These are phyloP conservation scores for Pythium graminicola DNA, from an alignment of 352 stramenopile genomes.

Conservation along the genomic window DNA sequence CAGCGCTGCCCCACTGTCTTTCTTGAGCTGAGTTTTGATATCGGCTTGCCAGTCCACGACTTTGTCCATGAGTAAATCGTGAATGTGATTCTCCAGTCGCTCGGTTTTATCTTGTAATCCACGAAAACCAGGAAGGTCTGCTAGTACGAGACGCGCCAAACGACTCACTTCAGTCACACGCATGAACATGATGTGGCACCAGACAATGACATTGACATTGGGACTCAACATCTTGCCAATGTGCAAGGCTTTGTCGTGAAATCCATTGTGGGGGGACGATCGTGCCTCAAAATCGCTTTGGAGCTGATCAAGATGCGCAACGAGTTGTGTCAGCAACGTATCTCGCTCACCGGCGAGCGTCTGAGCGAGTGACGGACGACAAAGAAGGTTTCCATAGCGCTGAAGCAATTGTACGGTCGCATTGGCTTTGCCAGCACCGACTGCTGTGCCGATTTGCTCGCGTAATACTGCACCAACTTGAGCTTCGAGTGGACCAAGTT, in stretches of 20 bases:
- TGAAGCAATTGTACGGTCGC: conserved; percentile 75
- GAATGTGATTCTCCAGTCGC: conserved; percentile 41
- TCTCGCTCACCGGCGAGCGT: conserved; percentile 81
- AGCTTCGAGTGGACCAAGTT: conserved; percentile 73
- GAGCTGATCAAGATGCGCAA: conserved; percentile 82
- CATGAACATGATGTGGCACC: conserved; percentile 63
- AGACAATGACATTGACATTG: conserved; percentile 81
- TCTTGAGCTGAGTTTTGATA: conserved; percentile 58
- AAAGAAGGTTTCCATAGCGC: conserved; percentile 80
- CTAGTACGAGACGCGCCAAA: conserved; percentile 47
- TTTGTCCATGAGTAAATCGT: conserved; percentile 65
- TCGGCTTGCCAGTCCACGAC: conserved; percentile 84
- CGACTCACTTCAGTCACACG: conserved; percentile 51
- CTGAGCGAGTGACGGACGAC: conserved; percentile 65
- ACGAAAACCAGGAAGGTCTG: conserved; percentile 58
- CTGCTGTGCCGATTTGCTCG: conserved; percentile 47
- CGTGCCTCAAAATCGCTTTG: conserved; percentile 81
- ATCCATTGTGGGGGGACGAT: not conserved
- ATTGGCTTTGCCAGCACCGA: conserved; percentile 49
- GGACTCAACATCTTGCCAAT: conserved; percentile 78
- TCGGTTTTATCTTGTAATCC: conserved; percentile 50
- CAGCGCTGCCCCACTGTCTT: conserved; percentile 52
- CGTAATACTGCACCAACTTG: conserved; percentile 79
- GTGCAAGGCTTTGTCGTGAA: conserved; percentile 28
- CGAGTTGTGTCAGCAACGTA: conserved; percentile 77